Evolutionary conservation across 495 filamentous ascomycete species (phyloP), one percentile per base, ranked within the genome.

Genomic region (Neurospora sp.): DNA sequence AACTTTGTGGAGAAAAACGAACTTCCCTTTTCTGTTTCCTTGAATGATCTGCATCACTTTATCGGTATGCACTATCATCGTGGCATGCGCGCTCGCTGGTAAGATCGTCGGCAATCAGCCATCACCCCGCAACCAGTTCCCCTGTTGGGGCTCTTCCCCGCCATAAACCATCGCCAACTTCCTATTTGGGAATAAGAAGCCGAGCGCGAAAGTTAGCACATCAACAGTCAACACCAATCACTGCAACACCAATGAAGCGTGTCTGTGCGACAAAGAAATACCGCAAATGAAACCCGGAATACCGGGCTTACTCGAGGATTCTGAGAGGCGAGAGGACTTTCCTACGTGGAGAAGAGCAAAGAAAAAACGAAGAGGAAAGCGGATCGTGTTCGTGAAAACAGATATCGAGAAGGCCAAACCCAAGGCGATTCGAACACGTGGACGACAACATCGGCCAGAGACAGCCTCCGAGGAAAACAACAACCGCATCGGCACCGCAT

Each of bases 111-210:
- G 6, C 53, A 61, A 61, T 22, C 53, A 45, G 31, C 72, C 75
- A 75, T 73, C 72, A 73, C 39, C 59, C 71, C 31, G 37, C 39
- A 16, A 53, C 39, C 45, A 47, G 14, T 3, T 16, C 5, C 70
- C 76, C 73, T 70, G 73, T 76, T 72, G 35, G 37, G 39, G 9
- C 27, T 16, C 40, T 39, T 70, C 47, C 14, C 70, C 45, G n/a
- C 45, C 71, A 68, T 35, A 37, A 39, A 18, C 18, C 37, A 72
- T 69, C 71, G 41, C 71, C 61, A 41, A 70, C 71, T 70, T 41
- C 61, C 71, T 70, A 39, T 70, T 72, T 22, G 4, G 53, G 59
- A 72, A 70, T 65, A 35, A 65, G 53, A 35, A 1, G 53, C 53
- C 53, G 53, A 65, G 53, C 53, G 53, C 53, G 14, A 65, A 18